A percentile compares a stretch with the other conserved stretches of the same genome.
These are phyloP conservation scores for Populus euphratica DNA, from an alignment of 345 rosid species.

Conservation along the genomic window DNA sequence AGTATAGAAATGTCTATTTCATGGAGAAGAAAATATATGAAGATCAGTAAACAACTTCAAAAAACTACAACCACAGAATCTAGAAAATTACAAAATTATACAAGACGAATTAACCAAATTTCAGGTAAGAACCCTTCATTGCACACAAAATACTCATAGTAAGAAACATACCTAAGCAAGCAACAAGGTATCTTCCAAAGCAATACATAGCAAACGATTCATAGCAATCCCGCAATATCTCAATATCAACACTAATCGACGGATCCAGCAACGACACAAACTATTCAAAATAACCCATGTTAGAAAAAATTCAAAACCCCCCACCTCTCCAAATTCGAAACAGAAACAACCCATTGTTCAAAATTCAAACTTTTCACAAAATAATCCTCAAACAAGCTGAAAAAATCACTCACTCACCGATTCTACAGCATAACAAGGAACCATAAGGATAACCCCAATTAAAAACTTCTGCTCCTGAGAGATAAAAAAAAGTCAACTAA, in stretches of 20 bases:
- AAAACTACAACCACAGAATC: neutral
- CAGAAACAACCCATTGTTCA: neutral
- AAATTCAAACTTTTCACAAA: neutral
- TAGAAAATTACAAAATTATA: neutral
- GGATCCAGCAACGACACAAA: constrained; percentile 86
- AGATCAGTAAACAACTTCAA: neutral
- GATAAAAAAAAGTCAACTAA: constrained; percentile 6
- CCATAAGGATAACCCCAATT: constrained; percentile 97
- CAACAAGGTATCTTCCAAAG: constrained; percentile 97
- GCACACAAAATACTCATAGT: neutral
- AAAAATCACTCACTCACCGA: constrained; percentile 49
- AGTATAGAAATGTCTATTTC: neutral
- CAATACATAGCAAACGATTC: constrained; percentile 99
- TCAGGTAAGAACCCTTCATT: neutral
- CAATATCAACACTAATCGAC: constrained; percentile 82
- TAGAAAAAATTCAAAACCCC: neutral
- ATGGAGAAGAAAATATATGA: neutral
- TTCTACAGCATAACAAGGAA: constrained; percentile 90
- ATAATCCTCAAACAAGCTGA: neutral
- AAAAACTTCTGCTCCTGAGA: constrained; percentile 92
- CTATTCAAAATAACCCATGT: constrained; percentile 37
- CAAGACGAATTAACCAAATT: neutral
- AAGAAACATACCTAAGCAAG: constrained; percentile 79
- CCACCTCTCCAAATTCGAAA: neutral
- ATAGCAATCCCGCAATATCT: constrained; percentile 90